Conservation (phyloP, 169 alveolate genomes). For the Cystoisospora suis region DNA sequence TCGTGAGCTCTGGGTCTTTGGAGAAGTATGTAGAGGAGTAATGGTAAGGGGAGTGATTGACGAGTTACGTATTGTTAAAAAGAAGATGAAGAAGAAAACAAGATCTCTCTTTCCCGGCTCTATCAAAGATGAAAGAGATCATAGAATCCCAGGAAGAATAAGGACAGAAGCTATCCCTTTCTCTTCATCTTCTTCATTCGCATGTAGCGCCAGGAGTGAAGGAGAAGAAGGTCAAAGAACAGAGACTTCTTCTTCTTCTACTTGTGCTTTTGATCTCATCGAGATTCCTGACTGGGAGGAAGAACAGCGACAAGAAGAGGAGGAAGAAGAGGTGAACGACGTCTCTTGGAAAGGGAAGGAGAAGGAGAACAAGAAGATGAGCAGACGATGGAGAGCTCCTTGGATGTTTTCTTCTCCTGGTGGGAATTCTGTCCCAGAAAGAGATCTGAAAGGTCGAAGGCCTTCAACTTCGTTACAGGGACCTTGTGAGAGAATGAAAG, state of each 20-base stretch:
- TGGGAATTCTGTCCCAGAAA: no score
- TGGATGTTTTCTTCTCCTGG: background rate
- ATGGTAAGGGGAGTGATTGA: slow-evolving; percentile 34
- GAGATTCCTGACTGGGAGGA: background rate
- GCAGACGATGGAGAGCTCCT: background rate
- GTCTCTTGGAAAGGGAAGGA: no score
- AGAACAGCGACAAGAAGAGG: background rate
- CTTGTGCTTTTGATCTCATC: no score
- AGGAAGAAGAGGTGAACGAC: background rate
- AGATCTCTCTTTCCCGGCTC: background rate
- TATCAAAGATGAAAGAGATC: no score
- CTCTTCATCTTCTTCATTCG: background rate
- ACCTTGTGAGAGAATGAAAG: background rate
- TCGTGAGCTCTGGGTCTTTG: slow-evolving; percentile 48
- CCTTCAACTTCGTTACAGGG: background rate
- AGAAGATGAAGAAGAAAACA: background rate
- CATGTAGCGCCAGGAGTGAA: background rate
- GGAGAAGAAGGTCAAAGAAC: background rate
- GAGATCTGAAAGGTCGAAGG: no score
- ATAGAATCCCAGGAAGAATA: no score
- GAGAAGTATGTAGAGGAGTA: background rate
- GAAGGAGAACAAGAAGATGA: background rate
- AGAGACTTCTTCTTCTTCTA: no score
- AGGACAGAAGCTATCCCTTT: background rate
- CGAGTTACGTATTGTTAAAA: slow-evolving; percentile 13